phyloP scores from a whole-genome alignment of 805 yeast species.

The Jamesozyma gamospora region DNA sequence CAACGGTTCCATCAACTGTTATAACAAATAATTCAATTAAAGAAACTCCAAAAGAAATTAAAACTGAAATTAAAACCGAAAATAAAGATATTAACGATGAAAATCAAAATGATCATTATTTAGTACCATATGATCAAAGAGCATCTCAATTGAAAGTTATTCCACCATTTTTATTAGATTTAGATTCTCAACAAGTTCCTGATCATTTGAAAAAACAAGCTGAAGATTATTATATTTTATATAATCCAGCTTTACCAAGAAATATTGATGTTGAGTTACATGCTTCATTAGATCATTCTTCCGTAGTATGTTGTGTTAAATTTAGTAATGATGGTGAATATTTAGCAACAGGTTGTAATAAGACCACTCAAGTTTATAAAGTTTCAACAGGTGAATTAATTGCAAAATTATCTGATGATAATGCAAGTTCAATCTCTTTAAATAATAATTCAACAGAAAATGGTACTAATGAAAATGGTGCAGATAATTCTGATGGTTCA shows the following conservation, averaged over 20 bases:
- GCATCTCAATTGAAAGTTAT: constrained; percentile 58
- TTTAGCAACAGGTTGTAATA: constrained; percentile 97
- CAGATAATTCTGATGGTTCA: constrained; percentile 7
- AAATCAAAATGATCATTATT: constrained; percentile 12
- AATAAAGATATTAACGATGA: neutral
- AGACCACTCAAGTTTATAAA: constrained; percentile 86
- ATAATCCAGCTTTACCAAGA: constrained; percentile 77
- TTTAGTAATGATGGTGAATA: constrained; percentile 86
- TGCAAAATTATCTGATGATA: constrained; percentile 78
- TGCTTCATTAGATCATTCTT: constrained; percentile 82
- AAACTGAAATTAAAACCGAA: constrained; percentile 5
- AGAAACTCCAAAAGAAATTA: constrained; percentile 11
- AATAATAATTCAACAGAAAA: constrained; percentile 16
- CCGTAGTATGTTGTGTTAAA: constrained; percentile 94
- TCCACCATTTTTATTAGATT: constrained; percentile 67
- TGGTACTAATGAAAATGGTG: too few relatives aligned
- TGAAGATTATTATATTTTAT: constrained; percentile 77
- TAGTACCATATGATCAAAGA: constrained; percentile 33
- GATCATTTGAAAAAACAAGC: constrained; percentile 73
- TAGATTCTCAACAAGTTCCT: constrained; percentile 72
- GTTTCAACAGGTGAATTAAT: constrained; percentile 86
- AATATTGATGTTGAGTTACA: constrained; percentile 77
- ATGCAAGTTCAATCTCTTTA: constrained; percentile 13
- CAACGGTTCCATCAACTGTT: constrained; percentile 1
- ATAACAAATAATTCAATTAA: neutral